phyloP scores from a whole-genome alignment of 139 green algal genomes.

The Edaphochlamys debaryana region DNA sequence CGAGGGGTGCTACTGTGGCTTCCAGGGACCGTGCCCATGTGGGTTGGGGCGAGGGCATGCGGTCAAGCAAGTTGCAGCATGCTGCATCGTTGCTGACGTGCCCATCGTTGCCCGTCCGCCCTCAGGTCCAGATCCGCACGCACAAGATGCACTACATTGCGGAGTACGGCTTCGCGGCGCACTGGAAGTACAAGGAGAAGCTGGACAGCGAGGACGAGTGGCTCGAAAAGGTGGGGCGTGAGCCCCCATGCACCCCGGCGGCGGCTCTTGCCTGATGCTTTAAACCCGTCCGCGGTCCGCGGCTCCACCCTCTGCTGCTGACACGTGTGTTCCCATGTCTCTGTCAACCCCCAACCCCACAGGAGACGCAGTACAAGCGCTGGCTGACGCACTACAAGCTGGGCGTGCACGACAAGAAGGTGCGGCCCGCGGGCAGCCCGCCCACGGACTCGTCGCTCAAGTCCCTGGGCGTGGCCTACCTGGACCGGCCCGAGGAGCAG shows the following conservation, averaged over 20 bases:
- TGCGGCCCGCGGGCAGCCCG: conserved; percentile 47
- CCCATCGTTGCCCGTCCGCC: too few species aligned
- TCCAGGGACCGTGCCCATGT: too few species aligned
- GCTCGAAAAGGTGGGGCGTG: conserved; percentile 43
- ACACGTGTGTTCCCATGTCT: too few species aligned
- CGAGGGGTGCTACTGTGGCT: too few species aligned
- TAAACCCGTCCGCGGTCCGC: too few species aligned
- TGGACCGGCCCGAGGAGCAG: conserved; percentile 26
- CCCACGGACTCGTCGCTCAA: conserved; percentile 52
- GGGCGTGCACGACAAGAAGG: conserved; percentile 63
- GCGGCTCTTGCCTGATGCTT: too few species aligned
- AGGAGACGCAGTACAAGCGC: conserved; percentile 66
- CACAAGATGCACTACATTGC: conserved; percentile 67
- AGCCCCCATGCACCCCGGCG: not conserved
- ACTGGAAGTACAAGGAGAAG: conserved; percentile 98
- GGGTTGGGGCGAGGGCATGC: too few species aligned
- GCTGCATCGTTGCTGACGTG: too few species aligned
- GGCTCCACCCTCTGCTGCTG: too few species aligned
- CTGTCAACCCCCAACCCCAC: not conserved
- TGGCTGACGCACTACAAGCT: conserved; percentile 62
- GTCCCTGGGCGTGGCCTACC: conserved; percentile 49
- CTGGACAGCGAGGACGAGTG: conserved; percentile 51
- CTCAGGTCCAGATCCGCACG: conserved; percentile 87
- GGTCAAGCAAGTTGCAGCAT: too few species aligned
- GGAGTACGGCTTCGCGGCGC: conserved; percentile 92